Conservation (phyloP, 169 alveolate species). For the Eimeria brunetti region DNA sequence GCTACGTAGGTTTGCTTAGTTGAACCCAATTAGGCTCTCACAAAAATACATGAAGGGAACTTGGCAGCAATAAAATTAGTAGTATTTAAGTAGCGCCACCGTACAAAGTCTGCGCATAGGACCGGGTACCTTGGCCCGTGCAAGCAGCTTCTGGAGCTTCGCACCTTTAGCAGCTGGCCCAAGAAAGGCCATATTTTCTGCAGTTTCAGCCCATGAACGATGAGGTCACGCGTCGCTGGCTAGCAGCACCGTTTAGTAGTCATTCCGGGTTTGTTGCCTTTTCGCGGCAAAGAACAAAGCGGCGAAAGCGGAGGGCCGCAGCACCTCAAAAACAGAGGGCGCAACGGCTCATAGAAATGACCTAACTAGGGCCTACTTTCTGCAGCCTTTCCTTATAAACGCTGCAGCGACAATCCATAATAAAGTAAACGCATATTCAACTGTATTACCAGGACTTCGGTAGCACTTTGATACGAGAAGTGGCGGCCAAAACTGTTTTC, state of each 20-base stretch:
- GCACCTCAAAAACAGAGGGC: neutral
- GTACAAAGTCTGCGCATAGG: neutral
- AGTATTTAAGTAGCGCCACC: neutral
- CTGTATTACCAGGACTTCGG: neutral
- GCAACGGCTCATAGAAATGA: neutral
- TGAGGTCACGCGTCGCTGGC: neutral
- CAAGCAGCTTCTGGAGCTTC: neutral
- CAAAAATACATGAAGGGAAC: too few species aligned
- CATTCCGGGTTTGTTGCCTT: neutral
- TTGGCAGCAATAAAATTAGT: too few species aligned
- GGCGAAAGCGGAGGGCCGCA: neutral
- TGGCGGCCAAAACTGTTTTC: neutral
- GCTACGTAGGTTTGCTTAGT: too few species aligned
- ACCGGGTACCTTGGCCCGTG: neutral
- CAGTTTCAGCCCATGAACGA: neutral
- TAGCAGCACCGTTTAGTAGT: neutral
- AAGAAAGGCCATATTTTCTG: neutral
- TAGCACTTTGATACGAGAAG: neutral
- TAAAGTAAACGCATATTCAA: neutral
- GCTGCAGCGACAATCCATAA: neutral
- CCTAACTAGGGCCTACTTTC: neutral
- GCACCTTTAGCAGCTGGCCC: neutral
- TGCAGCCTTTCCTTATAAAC: neutral
- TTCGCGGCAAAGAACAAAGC: neutral
- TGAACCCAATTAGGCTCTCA: too few species aligned